Evolutionary conservation across 2,329 filamentous ascomycete species (phyloP).

Genomic region (Epichloe sp.): DNA sequence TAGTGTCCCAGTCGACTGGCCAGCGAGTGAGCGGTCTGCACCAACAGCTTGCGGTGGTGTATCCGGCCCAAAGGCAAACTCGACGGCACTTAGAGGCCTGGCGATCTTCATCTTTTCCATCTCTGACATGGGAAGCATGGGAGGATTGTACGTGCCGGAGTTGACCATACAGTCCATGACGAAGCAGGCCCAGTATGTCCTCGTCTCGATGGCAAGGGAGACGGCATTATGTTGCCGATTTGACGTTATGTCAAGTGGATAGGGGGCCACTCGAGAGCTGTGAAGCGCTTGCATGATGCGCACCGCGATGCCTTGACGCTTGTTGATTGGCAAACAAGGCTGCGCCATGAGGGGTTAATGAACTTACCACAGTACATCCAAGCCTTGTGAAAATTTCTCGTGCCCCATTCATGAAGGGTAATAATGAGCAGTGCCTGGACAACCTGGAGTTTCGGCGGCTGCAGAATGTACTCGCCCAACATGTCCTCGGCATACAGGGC

Average conservation of each 20-base stretch:
- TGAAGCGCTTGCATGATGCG: constrained; percentile 25
- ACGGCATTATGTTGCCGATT: constrained; percentile 10
- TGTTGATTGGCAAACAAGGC: not conserved
- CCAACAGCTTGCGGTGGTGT: constrained; percentile 3
- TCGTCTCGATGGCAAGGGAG: constrained; percentile 20
- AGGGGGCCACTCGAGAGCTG: constrained; percentile 15
- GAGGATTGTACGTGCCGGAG: constrained; percentile 26
- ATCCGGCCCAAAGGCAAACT: constrained; percentile 26
- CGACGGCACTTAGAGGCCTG: constrained; percentile 19
- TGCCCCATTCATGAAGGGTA: constrained; percentile 28
- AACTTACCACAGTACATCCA: constrained; percentile 26
- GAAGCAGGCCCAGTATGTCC: constrained; percentile 32
- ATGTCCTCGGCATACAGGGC: constrained; percentile 16
- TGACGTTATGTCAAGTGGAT: constrained; percentile 13
- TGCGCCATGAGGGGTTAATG: no score
- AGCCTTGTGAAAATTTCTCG: constrained; percentile 27
- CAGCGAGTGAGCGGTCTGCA: constrained; percentile 2
- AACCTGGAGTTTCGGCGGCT: constrained; percentile 19
- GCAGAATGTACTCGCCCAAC: constrained; percentile 14
- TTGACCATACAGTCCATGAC: constrained; percentile 32
- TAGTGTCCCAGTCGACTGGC: constrained; percentile 8
- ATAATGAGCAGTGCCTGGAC: constrained; percentile 28
- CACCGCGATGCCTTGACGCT: constrained; percentile 20
- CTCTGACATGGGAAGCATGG: constrained; percentile 21
- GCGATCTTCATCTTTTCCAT: constrained; percentile 21